phyloP scores from a whole-genome alignment of 73 alveolate genomes.

The Effrenium voratum region DNA sequence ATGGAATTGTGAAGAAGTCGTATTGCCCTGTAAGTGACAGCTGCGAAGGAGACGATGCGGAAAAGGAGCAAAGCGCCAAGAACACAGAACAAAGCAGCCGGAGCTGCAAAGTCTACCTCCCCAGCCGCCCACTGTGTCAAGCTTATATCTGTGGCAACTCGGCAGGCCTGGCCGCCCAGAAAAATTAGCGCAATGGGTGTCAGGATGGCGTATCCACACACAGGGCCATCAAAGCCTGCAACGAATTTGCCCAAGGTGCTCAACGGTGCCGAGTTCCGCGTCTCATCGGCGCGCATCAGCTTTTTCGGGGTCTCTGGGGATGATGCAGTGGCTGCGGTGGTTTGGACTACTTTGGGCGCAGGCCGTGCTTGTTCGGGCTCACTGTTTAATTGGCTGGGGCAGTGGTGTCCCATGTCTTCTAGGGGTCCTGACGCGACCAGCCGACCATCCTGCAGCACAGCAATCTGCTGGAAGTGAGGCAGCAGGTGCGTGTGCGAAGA shows the following conservation, averaged over 20 bases:
- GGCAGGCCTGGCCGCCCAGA: constrained; percentile 19
- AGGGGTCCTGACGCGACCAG: not conserved
- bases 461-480: constrained; percentile 11
- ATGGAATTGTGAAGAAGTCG: constrained; percentile 52
- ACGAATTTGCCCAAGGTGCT: constrained; percentile 46
- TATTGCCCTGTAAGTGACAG: not conserved
- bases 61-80: not conserved
- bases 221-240: not conserved
- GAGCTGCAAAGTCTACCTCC: not conserved
- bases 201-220: not conserved
- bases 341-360: not conserved
- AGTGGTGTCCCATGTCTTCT: not conserved
- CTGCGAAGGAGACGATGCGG: constrained; percentile 5
- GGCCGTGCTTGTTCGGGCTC: too few relatives aligned
- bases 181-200: not conserved
- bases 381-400: too few relatives aligned
- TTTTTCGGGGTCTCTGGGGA: not conserved
- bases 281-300: constrained; percentile 43
- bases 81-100: not conserved
- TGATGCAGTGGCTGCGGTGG: not conserved
- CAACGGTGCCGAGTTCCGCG: not conserved
- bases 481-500: constrained; percentile 65
- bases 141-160: constrained; percentile 15
- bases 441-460: not conserved
- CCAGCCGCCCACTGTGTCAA: constrained; percentile 70